Evolutionary conservation across 257 asterid species (phyloP), one percentile per base, ranked within the genome.

Genomic region (Ballota nigra): DNA sequence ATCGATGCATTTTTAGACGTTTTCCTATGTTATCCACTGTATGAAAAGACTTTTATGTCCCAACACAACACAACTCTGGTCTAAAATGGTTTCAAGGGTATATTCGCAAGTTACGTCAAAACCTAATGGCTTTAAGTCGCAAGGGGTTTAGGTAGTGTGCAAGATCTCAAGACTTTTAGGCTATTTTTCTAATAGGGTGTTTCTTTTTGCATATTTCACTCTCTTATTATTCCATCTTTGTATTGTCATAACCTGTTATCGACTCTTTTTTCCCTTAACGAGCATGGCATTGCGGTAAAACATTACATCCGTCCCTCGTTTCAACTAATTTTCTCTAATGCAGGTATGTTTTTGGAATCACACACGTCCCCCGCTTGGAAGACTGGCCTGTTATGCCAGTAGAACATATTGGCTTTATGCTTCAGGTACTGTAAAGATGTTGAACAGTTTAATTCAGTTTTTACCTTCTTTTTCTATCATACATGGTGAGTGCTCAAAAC

Each of bases 311-410:
- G 20, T 16, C 65, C 40, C 20, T 51, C 15, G 40, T 71, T 53
- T 65, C 24, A 53, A 67, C 67, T 45, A 29, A 11, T 16, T 62
- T 26, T n/a, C 38, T 68, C 73, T 77, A 57, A 75, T n/a, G 69
- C 63, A 89, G 98, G 98, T 92, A 90, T 68, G 93, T 92, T 16
- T 92, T 92, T 57, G 98, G 98, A 68, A 87, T 92, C 76, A 92
- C 98, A 6, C 98, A 90, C 65, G 97, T 90, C 63, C 97, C 98
- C 47, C 86, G 98, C 24, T 67, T 90, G 82, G 98, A 92, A 78
- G 98, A 92, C 81, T 92, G 96, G 97, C 98, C 98, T 23, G 96
- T 92, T 69, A 92, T 92, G 98, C 98, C 97, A 0, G 97, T 92
- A 45, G 98, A 92, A 81, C 93, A 73, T 82, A 84, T 90, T 49